Conservation (phyloP, 768 basidiomycete species). For the Hypsizygus marmoreus region DNA sequence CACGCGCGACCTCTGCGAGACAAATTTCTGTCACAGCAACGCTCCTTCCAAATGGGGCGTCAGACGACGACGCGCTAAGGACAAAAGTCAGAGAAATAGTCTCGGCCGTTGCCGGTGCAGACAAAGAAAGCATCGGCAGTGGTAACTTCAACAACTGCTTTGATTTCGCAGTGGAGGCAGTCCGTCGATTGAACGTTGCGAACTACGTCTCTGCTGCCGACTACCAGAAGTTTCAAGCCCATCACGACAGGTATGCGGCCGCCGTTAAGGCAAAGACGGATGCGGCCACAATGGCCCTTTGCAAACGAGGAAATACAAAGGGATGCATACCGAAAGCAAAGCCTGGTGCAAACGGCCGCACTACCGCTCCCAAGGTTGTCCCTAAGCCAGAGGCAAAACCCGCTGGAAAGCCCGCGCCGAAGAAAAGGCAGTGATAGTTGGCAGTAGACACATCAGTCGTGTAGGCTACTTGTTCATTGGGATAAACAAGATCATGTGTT, state of each 20-base stretch:
- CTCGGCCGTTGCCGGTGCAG: background rate
- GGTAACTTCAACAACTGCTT: background rate
- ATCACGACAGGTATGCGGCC: background rate
- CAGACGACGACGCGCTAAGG: background rate
- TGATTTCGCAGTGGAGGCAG: background rate
- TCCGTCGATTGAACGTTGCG: background rate
- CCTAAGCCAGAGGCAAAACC: too few relatives aligned
- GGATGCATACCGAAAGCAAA: too few relatives aligned
- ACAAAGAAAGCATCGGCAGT: background rate
- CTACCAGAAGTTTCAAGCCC: background rate
- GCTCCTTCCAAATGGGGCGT: background rate
- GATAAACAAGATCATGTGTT: too few relatives aligned
- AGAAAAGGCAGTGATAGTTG: too few relatives aligned
- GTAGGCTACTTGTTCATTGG: too few relatives aligned
- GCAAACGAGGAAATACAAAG: constrained; percentile 8
- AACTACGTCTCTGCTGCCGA: background rate
- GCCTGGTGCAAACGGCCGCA: too few relatives aligned
- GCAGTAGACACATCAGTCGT: too few relatives aligned
- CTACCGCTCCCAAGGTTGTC: too few relatives aligned
- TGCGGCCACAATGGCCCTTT: background rate
- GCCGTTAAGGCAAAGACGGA: background rate
- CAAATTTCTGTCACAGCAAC: background rate
- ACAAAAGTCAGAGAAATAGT: background rate
- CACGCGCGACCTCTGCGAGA: too few relatives aligned
- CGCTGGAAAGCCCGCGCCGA: too few relatives aligned